phyloP scores from a whole-genome alignment of 2,329 filamentous ascomycete genomes.

The Thielaviopsis ethacetica region DNA sequence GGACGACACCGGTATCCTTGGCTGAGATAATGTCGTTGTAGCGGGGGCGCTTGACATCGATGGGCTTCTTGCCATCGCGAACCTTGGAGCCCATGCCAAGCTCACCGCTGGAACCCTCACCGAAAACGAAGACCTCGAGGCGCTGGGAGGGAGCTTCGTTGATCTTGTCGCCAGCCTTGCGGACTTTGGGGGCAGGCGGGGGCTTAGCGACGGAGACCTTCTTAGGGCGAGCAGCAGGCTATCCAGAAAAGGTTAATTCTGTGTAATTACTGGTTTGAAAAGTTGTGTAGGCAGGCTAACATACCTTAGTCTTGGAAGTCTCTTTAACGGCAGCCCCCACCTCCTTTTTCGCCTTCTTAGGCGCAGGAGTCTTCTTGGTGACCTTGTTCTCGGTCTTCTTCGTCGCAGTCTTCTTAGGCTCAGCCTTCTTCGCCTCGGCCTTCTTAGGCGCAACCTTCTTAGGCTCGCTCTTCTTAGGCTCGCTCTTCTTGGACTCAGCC shows the following conservation, averaged over 20 bases:
- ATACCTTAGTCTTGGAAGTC: slow-evolving; percentile 12
- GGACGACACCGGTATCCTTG: slow-evolving; percentile 56
- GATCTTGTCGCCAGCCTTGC: slow-evolving; percentile 46
- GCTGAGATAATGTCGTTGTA: slow-evolving; percentile 51
- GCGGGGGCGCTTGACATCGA: slow-evolving; percentile 67
- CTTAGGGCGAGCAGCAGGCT: slow-evolving; percentile 19
- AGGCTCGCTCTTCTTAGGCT: slow-evolving; percentile 16
- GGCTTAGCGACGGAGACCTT: slow-evolving; percentile 21
- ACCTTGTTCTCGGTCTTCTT: slow-evolving; percentile 27
- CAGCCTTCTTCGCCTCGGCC: slow-evolving; percentile 10
- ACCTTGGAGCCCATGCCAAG: slow-evolving; percentile 57
- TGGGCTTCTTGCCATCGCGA: slow-evolving; percentile 43
- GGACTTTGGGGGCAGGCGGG: slow-evolving; percentile 1
- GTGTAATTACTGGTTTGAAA: neutral
- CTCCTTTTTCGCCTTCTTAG: slow-evolving; percentile 26
- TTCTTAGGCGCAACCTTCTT: slow-evolving; percentile 14
- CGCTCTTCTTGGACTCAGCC: slow-evolving; percentile 14
- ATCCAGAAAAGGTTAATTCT: neutral
- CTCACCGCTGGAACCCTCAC: slow-evolving; percentile 66
- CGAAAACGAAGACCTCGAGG: slow-evolving; percentile 65
- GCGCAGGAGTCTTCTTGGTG: slow-evolving; percentile 39
- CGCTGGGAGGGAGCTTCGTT: slow-evolving; percentile 46
- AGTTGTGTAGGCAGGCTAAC: neutral
- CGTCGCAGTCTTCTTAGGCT: slow-evolving; percentile 33
- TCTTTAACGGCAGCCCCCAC: slow-evolving; percentile 15